Base-by-base conservation (phyloP, 805 yeast genomes). In the Isabelozyma heimii region DNA sequence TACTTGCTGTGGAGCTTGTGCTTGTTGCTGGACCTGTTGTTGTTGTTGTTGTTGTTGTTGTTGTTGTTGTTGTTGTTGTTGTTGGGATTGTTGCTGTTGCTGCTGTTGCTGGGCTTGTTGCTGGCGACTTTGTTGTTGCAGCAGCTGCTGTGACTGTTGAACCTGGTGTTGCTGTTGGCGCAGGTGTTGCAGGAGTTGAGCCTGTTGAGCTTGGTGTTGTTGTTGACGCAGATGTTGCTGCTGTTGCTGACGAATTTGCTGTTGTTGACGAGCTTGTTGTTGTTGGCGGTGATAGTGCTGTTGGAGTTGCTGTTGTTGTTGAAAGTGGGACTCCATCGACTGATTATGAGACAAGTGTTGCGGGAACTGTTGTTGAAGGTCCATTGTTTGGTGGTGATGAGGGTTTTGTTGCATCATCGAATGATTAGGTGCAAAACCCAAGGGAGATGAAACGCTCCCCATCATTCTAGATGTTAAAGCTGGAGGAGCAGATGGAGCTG, bases 351-450 rank as follows among this genome's bases (percentile, higher is more conserved):
- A 30, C n/a, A 30, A 5, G 8, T 30, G 35, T 30, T 30, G 35
- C n/a, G 35, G 35, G 35, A 30, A 30, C 43, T 48, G 64, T 2
- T 48, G 55, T 40, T 52, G 53, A 44, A 46, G 49, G 20, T 54
- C 59, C 38, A 47, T 55, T 37, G 37, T 40, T 15, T 46, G 51
- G 27, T 47, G 50, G 27, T 28, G 47, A 9, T 40, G 44, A 33
- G 50, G 61, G 51, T 49, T 56, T 27, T 46, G 47, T 33, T 45
- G 49, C 27, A 42, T 52, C 37, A 17, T 26, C 30, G 30, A 13
- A n/a, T 40, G 44, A 15, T 28, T 42, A n/a, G 44, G 20, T 1
- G 44, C 37, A 4, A 42, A 27, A 9, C 43, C 27, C 27, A 40
- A 14, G 12, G 20, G 20, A 9, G 43, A 40, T 9, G 40, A 38